phyloP scores from a whole-genome alignment of 2,329 filamentous ascomycete genomes.

The Mollisiaceae sp. region DNA sequence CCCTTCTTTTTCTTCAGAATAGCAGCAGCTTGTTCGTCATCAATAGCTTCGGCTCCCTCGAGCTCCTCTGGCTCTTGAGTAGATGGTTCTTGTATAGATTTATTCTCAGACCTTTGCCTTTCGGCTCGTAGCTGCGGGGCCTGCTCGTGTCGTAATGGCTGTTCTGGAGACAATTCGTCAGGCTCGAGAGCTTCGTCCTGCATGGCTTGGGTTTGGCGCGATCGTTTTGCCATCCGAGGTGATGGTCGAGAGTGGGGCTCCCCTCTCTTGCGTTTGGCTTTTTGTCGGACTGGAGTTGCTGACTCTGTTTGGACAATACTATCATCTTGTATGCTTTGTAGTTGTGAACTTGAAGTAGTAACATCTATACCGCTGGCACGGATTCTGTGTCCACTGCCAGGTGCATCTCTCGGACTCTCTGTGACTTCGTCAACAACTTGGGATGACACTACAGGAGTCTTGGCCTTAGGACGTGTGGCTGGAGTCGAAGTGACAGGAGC shows the following conservation, averaged over 20 bases:
- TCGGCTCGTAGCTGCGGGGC: conserved; percentile 17
- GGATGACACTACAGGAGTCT: conserved; percentile 19
- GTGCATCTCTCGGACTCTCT: conserved; percentile 60
- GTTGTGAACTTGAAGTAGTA: conserved; percentile 23
- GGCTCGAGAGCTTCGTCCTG: conserved; percentile 21
- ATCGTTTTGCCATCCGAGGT: neutral
- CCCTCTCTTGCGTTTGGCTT: conserved; percentile 36
- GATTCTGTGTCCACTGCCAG: conserved; percentile 59
- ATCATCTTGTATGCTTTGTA: conserved; percentile 25
- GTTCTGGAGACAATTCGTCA: conserved; percentile 43
- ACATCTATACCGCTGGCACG: conserved; percentile 49
- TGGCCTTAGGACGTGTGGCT: conserved; percentile 15
- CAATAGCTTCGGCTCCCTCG: conserved; percentile 42
- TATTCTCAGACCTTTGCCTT: conserved; percentile 3
- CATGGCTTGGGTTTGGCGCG: neutral
- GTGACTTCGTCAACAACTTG: conserved; percentile 50
- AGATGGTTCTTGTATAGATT: conserved; percentile 1
- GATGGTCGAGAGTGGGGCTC: neutral
- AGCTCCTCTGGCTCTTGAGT: conserved; percentile 34
- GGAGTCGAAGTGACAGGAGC: neutral
- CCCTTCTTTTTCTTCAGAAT: conserved; percentile 47
- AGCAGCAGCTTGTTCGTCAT: conserved; percentile 44
- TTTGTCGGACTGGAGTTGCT: conserved; percentile 29
- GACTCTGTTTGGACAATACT: conserved; percentile 14
- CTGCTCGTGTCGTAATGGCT: conserved; percentile 31